Percentiles rank a stretch among this genome's conserved stretches.
These are phyloP conservation scores for Haplosporangium gracile DNA, from an alignment of 192 early-diverging fungal genomes.

Conservation along the genomic window DNA sequence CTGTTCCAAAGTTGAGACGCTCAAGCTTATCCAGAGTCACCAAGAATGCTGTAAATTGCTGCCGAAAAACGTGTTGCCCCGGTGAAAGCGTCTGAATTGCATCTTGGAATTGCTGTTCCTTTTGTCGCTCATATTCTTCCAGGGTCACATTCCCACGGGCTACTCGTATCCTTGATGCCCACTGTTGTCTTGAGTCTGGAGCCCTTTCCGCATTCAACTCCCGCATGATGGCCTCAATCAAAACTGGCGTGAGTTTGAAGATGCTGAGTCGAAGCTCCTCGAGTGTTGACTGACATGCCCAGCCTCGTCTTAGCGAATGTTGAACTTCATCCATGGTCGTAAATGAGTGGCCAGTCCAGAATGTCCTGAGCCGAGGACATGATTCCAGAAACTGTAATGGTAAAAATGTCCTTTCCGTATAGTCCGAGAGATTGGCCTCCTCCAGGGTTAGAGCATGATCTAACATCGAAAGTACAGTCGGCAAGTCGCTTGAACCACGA, in stretches of 20 bases:
- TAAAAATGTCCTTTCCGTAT: slow-evolving; percentile 17
- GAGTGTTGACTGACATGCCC: slow-evolving; percentile 22
- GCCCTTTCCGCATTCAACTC: slow-evolving; percentile 18
- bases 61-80: background rate
- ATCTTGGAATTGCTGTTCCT: slow-evolving; percentile 2
- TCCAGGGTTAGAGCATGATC: slow-evolving; percentile 24
- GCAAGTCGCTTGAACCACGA: slow-evolving; percentile 26
- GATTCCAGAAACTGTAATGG: slow-evolving; percentile 32
- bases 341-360: slow-evolving; percentile 10
- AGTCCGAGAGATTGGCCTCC: slow-evolving; percentile 33
- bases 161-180: background rate
- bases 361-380: slow-evolving; percentile 15
- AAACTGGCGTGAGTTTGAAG: slow-evolving; percentile 12
- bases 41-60: slow-evolving; percentile 12
- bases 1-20: slow-evolving; percentile 36
- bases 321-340: slow-evolving; percentile 28
- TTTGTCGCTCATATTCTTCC: background rate
- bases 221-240: slow-evolving; percentile 39
- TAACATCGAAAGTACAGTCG: slow-evolving; percentile 26
- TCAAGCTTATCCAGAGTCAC: background rate
- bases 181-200: background rate
- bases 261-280: slow-evolving; percentile 30
- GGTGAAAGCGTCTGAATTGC: background rate
- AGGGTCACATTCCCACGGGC: background rate
- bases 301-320: slow-evolving; percentile 25